phyloP scores from a whole-genome alignment of 2,329 filamentous ascomycete species.

The Diplodia seriata region DNA sequence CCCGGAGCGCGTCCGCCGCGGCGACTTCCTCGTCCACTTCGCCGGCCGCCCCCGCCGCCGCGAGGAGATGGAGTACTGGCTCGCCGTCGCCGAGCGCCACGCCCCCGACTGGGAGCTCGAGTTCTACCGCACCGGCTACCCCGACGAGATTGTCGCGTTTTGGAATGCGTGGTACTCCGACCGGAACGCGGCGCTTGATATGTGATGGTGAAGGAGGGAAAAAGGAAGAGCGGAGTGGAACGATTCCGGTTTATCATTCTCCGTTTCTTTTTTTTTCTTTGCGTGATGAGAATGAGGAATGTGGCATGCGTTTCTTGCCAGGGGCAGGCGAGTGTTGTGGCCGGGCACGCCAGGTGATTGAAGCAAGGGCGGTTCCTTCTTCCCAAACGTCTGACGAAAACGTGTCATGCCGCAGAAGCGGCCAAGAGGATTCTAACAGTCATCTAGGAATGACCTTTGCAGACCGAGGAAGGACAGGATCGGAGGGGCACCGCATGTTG shows the following conservation, averaged over 20 bases:
- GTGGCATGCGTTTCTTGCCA: not conserved
- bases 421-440: too few relatives aligned
- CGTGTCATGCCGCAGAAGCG: too few relatives aligned
- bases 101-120: slow-evolving; percentile 50
- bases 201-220: not conserved
- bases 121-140: slow-evolving; percentile 47
- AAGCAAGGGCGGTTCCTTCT: not conserved
- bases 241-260: not conserved
- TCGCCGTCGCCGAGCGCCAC: slow-evolving; percentile 47
- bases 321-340: not conserved
- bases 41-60: slow-evolving; percentile 47
- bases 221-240: not conserved
- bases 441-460: too few relatives aligned
- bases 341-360: not conserved
- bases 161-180: slow-evolving; percentile 1
- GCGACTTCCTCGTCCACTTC: slow-evolving; percentile 55
- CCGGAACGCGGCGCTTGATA: not conserved
- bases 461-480: too few relatives aligned
- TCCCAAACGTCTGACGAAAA: too few relatives aligned
- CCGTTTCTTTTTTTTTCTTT: not conserved
- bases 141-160: slow-evolving; percentile 41
- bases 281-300: not conserved
- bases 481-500: too few relatives aligned
- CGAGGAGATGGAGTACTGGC: slow-evolving; percentile 48
- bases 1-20: slow-evolving; percentile 43